Evolutionary conservation across 176 grass and related monocot species (phyloP).

Genomic region (Cenchrus fungigraminus): DNA sequence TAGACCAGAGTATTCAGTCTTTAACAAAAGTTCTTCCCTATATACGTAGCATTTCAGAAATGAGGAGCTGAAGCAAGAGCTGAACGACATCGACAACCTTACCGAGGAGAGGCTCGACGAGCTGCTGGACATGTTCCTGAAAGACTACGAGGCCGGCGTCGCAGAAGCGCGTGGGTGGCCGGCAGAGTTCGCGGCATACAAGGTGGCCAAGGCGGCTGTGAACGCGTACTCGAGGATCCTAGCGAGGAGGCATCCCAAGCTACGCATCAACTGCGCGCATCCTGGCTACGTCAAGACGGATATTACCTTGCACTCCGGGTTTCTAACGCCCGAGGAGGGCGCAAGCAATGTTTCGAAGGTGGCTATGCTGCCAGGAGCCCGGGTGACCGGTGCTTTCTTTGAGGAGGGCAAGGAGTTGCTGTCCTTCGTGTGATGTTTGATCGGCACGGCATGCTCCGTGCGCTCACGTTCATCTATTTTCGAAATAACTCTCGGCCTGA

Average conservation of each 20-base stretch:
- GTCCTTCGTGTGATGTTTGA: conserved; percentile 42
- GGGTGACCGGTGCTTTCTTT: conserved; percentile 57
- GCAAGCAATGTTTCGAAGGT: conserved; percentile 36
- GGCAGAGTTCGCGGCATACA: conserved; percentile 45
- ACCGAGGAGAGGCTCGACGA: conserved; percentile 54
- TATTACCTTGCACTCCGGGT: conserved; percentile 45
- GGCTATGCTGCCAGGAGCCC: conserved; percentile 46
- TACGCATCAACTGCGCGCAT: conserved; percentile 53
- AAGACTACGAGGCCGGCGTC: conserved; percentile 47
- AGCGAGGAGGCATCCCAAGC: conserved; percentile 43
- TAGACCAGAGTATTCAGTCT: not conserved
- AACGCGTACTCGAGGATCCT: conserved; percentile 66
- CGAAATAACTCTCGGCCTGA: not conserved
- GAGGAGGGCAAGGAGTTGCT: conserved; percentile 19
- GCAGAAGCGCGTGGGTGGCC: conserved; percentile 47
- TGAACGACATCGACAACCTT: conserved; percentile 40
- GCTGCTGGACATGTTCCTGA: conserved; percentile 48
- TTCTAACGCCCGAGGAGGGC: conserved; percentile 50
- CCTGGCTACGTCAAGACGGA: conserved; percentile 73
- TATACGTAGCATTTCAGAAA: conserved; percentile 29
- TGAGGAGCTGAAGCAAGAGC: conserved; percentile 54
- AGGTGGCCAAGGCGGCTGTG: conserved; percentile 51
- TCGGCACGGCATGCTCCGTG: not conserved
- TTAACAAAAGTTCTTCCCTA: not conserved
- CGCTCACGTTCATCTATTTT: not conserved